Conservation (phyloP, 805 yeast genomes). For the Ogataea pini region DNA sequence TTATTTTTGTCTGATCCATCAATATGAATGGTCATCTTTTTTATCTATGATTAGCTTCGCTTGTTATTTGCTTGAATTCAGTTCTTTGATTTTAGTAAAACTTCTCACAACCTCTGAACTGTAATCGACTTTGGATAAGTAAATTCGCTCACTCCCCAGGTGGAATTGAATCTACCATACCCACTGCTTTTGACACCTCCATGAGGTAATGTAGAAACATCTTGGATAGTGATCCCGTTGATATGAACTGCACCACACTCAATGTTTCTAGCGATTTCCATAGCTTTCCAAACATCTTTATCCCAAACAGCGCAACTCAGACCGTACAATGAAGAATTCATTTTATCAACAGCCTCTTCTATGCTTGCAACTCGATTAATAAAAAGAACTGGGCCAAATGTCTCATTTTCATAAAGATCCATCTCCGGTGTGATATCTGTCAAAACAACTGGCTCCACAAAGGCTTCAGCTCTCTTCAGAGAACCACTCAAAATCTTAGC, state of each 20-base stretch:
- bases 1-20: too few relatives aligned
- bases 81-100: too few relatives aligned
- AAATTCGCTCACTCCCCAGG: conserved; percentile 47
- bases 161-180: conserved; percentile 42
- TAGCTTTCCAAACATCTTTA: conserved; percentile 11
- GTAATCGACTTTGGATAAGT: conserved; percentile 36
- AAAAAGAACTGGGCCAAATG: conserved; percentile 10
- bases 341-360: conserved; percentile 5
- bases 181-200: conserved; percentile 49
- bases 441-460: conserved; percentile 7
- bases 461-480: conserved; percentile 2
- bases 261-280: conserved; percentile 2
- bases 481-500: conserved; percentile 31
- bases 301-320: conserved; percentile 12
- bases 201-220: conserved; percentile 37
- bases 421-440: conserved; percentile 3
- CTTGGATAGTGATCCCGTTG: conserved; percentile 22
- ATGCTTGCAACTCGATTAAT: conserved; percentile 6
- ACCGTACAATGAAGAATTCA: conserved; percentile 7
- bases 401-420: conserved; percentile 1
- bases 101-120: neutral
- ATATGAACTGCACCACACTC: conserved; percentile 19
- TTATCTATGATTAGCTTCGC: too few relatives aligned
- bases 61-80: too few relatives aligned
- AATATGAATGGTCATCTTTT: too few relatives aligned